Base-by-base conservation (phyloP, 192 early-diverging fungal genomes). In the Allomyces macrogynus region DNA sequence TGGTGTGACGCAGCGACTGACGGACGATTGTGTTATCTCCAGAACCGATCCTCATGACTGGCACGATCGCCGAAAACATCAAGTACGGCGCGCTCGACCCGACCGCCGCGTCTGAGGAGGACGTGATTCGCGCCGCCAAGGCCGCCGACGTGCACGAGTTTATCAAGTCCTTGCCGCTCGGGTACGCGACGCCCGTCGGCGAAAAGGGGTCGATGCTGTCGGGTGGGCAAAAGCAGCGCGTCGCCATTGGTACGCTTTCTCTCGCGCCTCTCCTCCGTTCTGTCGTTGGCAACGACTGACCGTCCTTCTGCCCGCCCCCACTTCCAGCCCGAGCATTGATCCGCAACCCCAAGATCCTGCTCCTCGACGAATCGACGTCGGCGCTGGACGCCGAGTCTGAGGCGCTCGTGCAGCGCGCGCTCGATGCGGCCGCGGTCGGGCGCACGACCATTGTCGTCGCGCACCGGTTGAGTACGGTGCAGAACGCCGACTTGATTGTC, bases 151-250 rank as follows among this genome's bases (percentile, higher is more conserved):
- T 81, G 61, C 74, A 81, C 68, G 83, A 88, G 43, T 96, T 96
- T 67, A 90, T 96, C 66, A 70, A 73, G 73, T 81, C 84, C 67
- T 72, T 95, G 23, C 91, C 92, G 5, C 71, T 88, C 23, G 82
- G 82, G n/a, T 92, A 91, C 70, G 82, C 89, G 57, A 94, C 91
- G 8, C 69, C 73, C 24, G 87, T 93, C 32, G 93, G 93, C 68
- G 89, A 91, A 70, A 73, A 79, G 62, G 85, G 84, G 26, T 80
- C 87, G 64, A 71, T 78, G 67, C 68, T 95, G 22, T 89, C 86
- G 60, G 92, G 90, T 63, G 91, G 91, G 32, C 92, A 95, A 72
- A 95, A 95, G 72, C 92, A 95, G 80, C 86, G 94, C 67, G 90
- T 95, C 69, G 90, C 92, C 65, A 95, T 97, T 78, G 92, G 32